A percentile compares a stretch with the other conserved stretches of the same genome.
These are phyloP conservation scores for Fusarium veterinarium DNA, from an alignment of 2,329 filamentous ascomycete species.

Conservation along the genomic window DNA sequence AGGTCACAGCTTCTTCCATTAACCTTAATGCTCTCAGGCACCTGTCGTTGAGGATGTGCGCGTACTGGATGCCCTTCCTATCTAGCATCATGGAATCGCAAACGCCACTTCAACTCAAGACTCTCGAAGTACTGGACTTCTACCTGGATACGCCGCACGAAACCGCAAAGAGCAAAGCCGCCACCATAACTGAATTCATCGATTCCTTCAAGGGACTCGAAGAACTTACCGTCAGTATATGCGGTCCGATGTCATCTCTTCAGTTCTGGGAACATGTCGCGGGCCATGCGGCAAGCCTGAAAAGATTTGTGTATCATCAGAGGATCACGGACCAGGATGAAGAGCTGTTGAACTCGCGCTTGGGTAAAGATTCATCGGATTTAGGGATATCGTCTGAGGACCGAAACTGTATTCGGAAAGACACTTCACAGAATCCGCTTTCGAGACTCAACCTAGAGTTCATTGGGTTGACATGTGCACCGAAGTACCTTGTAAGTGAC, in stretches of 20 bases:
- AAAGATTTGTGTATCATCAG: neutral
- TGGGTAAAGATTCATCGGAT: neutral
- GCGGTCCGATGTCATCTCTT: neutral
- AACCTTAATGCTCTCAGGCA: fast-evolving
- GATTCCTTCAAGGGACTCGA: neutral
- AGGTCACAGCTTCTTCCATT: fast-evolving
- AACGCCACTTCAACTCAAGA: neutral
- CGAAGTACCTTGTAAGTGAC: neutral
- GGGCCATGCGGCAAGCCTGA: neutral
- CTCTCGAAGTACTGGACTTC: neutral
- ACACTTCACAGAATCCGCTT: neutral
- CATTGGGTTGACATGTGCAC: neutral
- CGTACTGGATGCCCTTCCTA: neutral
- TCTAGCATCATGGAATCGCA: fast-evolving
- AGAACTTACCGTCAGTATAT: neutral
- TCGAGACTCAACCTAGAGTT: neutral
- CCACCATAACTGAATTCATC: fast-evolving
- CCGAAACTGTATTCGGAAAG: fast-evolving
- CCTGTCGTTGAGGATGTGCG: neutral
- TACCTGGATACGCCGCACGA: neutral
- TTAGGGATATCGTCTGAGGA: neutral
- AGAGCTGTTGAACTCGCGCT: neutral
- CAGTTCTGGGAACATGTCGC: neutral
- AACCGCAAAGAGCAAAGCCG: neutral
- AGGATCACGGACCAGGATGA: neutral